Percentiles rank a stretch among this genome's conserved stretches.
Conservation (phyloP, 2,329 filamentous ascomycete genomes). For the Graphiopsis chlorocephala region DNA sequence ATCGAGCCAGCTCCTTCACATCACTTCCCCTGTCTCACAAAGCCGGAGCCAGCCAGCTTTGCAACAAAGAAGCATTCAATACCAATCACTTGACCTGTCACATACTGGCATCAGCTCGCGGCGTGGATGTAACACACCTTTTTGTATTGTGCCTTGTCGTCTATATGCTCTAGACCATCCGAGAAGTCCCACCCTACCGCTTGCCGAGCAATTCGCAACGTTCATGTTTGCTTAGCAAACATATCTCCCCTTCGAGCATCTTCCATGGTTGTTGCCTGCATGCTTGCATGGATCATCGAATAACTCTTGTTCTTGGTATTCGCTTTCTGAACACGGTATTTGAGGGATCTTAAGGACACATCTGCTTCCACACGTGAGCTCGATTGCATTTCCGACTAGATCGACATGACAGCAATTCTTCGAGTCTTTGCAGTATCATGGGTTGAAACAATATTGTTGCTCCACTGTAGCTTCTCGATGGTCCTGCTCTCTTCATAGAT, state of each 20-base stretch:
- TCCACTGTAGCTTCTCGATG: too few species aligned
- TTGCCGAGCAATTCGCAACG: not conserved
- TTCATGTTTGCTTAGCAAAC: not conserved
- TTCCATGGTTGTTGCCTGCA: not conserved
- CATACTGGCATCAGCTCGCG: not conserved
- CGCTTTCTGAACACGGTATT: not conserved
- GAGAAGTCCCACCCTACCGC: not conserved
- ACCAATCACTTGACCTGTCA: not conserved
- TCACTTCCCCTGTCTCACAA: not conserved
- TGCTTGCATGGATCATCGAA: not conserved
- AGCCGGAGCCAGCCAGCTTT: not conserved
- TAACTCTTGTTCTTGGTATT: not conserved
- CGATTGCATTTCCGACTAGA: not conserved
- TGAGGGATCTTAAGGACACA: not conserved
- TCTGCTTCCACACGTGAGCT: not conserved
- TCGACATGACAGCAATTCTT: not conserved
- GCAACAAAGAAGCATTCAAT: not conserved
- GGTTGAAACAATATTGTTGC: not conserved
- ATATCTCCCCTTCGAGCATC: not conserved
- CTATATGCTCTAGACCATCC: not conserved
- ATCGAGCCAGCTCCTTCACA: not conserved
- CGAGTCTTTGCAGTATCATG: not conserved
- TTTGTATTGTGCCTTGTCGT: not conserved
- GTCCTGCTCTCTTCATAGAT: not conserved
- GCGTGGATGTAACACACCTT: not conserved